Evolutionary conservation across 163 green algal species (phyloP).

Genomic region (Chlorella variabilis): DNA sequence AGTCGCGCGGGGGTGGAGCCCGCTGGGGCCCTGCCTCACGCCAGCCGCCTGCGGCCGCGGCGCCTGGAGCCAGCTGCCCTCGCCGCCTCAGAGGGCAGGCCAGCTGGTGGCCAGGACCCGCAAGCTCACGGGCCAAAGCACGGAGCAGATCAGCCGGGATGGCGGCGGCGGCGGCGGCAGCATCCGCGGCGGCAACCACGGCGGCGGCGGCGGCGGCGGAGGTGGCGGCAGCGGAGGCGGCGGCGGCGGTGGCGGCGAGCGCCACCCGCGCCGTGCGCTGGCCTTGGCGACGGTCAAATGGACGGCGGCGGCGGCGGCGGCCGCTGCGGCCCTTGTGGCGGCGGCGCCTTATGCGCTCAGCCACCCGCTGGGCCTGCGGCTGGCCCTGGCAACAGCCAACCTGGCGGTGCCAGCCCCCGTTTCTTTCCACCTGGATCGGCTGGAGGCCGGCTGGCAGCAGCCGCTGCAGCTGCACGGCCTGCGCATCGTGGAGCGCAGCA

Average conservation of each 20-base stretch:
- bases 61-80: no score
- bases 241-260: neutral
- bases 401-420: neutral
- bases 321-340: neutral
- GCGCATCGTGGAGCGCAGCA: constrained; percentile 8
- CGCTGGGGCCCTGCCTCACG: no score
- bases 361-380: neutral
- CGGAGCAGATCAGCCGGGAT: neutral
- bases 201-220: constrained; percentile 9
- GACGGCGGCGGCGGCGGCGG: neutral
- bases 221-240: neutral
- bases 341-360: neutral
- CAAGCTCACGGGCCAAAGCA: neutral
- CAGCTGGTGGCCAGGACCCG: neutral
- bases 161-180: neutral
- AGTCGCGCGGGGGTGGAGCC: no score
- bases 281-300: constrained; percentile 1
- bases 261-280: neutral
- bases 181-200: neutral
- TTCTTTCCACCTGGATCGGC: neutral
- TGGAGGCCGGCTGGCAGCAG: constrained; percentile 2
- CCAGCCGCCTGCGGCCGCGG: no score
- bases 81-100: no score
- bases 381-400: neutral
- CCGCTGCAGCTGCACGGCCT: constrained; percentile 14